phyloP scores from a whole-genome alignment of 148 eudicot species.

The Rhododendron ferrugineum region DNA sequence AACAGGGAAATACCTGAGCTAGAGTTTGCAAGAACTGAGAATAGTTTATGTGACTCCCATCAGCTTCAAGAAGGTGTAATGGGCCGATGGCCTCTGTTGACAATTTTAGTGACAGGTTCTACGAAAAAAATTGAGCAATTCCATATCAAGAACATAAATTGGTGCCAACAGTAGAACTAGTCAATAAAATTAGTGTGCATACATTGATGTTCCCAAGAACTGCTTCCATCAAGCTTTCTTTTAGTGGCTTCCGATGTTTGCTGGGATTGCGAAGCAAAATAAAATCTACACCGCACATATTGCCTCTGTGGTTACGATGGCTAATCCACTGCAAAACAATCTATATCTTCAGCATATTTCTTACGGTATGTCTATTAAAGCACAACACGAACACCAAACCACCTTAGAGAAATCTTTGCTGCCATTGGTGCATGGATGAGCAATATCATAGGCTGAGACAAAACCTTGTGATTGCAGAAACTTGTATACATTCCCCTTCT shows the following conservation, averaged over 20 bases:
- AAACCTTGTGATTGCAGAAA: constrained; percentile 54
- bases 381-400: neutral
- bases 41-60: constrained; percentile 28
- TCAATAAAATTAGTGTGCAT: neutral
- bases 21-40: constrained; percentile 35
- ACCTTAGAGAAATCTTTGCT: constrained; percentile 34
- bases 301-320: constrained; percentile 55
- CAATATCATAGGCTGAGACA: constrained; percentile 46
- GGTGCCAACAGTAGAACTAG: neutral
- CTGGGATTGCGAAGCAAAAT: constrained; percentile 44
- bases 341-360: neutral
- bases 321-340: constrained; percentile 45
- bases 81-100: constrained; percentile 13
- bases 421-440: constrained; percentile 23
- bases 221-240: constrained; percentile 43
- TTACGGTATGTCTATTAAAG: neutral
- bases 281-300: constrained; percentile 54
- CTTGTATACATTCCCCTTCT: constrained; percentile 50
- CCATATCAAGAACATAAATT: neutral
- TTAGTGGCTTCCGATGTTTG: constrained; percentile 23
- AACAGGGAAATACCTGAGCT: constrained; percentile 19
- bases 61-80: constrained; percentile 19
- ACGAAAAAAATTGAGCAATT: neutral
- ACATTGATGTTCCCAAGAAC: constrained; percentile 42
- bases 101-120: constrained; percentile 31